Percentiles rank a stretch among this genome's conserved stretches.
These are phyloP conservation scores for Saururus chinensis DNA, from an alignment of 164 flowering plant genomes.

Conservation along the genomic window DNA sequence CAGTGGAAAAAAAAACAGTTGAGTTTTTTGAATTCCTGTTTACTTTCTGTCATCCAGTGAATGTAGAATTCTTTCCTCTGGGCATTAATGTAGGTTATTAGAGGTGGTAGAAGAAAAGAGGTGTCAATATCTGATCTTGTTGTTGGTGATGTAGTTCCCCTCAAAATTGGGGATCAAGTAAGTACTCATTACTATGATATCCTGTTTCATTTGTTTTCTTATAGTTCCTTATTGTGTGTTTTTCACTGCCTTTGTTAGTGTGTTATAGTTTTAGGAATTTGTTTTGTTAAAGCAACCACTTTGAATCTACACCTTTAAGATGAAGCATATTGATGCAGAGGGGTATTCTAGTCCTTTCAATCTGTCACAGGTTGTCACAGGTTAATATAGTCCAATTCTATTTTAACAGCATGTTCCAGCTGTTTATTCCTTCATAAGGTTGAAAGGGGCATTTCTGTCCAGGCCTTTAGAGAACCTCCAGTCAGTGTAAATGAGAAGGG, in stretches of 20 bases:
- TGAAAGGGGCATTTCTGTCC: no score
- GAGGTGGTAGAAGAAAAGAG: slow-evolving; percentile 77
- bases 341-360: no score
- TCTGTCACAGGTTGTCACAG: no score
- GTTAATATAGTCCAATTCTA: no score
- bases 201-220: not conserved
- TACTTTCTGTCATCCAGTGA: not conserved
- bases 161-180: slow-evolving; percentile 95
- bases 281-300: no score
- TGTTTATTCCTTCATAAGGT: no score
- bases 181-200: not conserved
- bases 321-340: no score
- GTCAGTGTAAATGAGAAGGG: no score
- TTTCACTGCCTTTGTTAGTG: not conserved
- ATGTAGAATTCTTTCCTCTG: not conserved
- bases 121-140: slow-evolving; percentile 90
- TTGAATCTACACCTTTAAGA: no score
- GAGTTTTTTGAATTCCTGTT: not conserved
- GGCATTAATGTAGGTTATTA: slow-evolving; percentile 38
- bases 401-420: no score
- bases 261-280: no score
- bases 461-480: no score
- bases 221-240: not conserved
- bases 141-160: slow-evolving; percentile 91
- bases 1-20: not conserved